A percentile compares a stretch with the other conserved stretches of the same genome.
phyloP scores from a whole-genome alignment of 768 basidiomycete genomes.

The Tephrocybe sp. region DNA sequence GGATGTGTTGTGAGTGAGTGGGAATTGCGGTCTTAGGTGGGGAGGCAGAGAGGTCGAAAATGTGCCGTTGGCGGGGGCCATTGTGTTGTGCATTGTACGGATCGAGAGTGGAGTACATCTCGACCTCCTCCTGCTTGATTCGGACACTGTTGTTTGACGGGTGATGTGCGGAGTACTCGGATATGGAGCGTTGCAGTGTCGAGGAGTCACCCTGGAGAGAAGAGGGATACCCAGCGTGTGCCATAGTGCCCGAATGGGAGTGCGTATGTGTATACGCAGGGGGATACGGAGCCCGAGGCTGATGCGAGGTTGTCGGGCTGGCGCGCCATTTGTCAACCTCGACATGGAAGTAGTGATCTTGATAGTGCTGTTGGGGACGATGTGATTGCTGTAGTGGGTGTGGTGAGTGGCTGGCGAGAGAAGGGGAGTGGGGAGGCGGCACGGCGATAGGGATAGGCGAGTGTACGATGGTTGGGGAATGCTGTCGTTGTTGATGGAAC shows the following conservation, averaged over 20 bases:
- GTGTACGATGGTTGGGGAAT: constrained; percentile 22
- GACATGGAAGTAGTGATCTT: constrained; percentile 20
- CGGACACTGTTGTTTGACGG: neutral
- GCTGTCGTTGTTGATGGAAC: constrained; percentile 17
- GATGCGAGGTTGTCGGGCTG: constrained; percentile 15
- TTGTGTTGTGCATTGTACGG: constrained; percentile 4
- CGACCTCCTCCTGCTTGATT: constrained; percentile 14
- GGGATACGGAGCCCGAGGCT: constrained; percentile 12
- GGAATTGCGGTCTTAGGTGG: constrained; percentile 1
- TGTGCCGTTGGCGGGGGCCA: constrained; percentile 11
- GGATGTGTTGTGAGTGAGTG: constrained; percentile 5
- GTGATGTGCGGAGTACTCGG: constrained; percentile 2
- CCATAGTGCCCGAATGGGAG: constrained; percentile 7
- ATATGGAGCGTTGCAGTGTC: constrained; percentile 3
- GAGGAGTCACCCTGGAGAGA: constrained; percentile 1
- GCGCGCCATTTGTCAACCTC: constrained; percentile 28
- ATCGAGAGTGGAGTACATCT: constrained; percentile 6
- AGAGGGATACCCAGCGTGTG: neutral
- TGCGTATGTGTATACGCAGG: constrained; percentile 5
- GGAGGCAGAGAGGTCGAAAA: constrained; percentile 15
- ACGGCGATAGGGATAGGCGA: constrained; percentile 22
- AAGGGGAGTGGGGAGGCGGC: constrained; percentile 18
- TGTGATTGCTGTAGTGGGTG: constrained; percentile 11
- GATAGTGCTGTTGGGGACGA: constrained; percentile 7
- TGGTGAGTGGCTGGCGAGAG: constrained; percentile 9